These are phyloP conservation scores for Fusarium sp. DNA, from an alignment of 2,329 filamentous ascomycete genomes.

Conservation along the genomic window DNA sequence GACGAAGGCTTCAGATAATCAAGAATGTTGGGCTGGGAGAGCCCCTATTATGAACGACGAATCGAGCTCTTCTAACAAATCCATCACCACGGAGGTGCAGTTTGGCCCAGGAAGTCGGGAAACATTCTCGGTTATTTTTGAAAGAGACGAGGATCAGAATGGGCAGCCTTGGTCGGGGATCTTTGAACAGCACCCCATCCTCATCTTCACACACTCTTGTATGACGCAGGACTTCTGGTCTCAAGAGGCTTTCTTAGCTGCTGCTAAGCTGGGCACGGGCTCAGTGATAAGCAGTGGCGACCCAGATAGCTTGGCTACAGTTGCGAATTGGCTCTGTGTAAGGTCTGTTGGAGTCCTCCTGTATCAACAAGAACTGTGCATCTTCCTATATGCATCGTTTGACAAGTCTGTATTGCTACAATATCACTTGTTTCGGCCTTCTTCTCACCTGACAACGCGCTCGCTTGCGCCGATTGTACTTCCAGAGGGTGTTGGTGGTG, in stretches of 20 bases:
- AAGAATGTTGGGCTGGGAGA: neutral
- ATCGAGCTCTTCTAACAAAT: neutral
- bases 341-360: slow-evolving; percentile 49
- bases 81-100: slow-evolving; percentile 23
- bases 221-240: slow-evolving; percentile 45
- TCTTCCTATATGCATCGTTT: slow-evolving; percentile 50
- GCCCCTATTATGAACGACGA: neutral
- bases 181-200: slow-evolving; percentile 34
- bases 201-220: slow-evolving; percentile 49
- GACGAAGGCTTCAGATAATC: neutral
- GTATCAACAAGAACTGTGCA: slow-evolving; percentile 42
- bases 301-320: slow-evolving; percentile 32
- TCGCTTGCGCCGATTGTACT: slow-evolving; percentile 40
- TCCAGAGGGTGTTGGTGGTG: neutral
- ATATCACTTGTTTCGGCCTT: slow-evolving; percentile 50
- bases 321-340: slow-evolving; percentile 47
- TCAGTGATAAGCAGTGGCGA: slow-evolving; percentile 19
- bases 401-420: slow-evolving; percentile 34
- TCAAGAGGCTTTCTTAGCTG: slow-evolving; percentile 2
- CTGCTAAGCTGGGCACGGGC: slow-evolving; percentile 35
- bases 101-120: slow-evolving; percentile 19
- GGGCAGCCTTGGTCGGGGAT: slow-evolving; percentile 38
- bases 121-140: slow-evolving; percentile 22
- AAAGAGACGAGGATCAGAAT: neutral
- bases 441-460: slow-evolving; percentile 15